Conservation (phyloP, 2,329 filamentous ascomycete genomes). For the Beauveria sp. region DNA sequence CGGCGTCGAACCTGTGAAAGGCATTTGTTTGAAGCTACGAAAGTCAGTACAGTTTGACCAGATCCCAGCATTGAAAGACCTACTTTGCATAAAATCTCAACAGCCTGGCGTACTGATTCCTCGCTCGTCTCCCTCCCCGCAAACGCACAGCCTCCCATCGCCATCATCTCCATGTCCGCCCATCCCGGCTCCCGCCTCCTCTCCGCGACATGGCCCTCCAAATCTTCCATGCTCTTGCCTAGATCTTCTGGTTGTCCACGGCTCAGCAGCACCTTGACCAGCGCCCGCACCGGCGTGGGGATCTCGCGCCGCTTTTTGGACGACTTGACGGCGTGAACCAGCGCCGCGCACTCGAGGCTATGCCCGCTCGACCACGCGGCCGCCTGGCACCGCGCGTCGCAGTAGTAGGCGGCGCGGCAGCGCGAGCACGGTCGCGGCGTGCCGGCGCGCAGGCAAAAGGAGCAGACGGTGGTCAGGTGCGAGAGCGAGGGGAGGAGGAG, state of each 20-base stretch:
- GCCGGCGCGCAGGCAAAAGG: constrained; percentile 36
- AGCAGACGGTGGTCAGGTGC: constrained; percentile 37
- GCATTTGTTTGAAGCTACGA: constrained; percentile 52
- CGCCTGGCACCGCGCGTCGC: constrained; percentile 44
- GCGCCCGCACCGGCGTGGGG: constrained; percentile 48
- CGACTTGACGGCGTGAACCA: constrained; percentile 21
- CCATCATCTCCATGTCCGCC: constrained; percentile 42
- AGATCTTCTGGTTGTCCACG: constrained; percentile 20
- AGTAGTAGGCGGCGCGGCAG: constrained; percentile 49
- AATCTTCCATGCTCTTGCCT: constrained; percentile 25
- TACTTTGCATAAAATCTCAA: constrained; percentile 48
- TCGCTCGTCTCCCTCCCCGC: constrained; percentile 30
- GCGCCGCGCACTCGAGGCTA: constrained; percentile 46
- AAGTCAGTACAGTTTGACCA: not conserved
- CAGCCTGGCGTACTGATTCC: constrained; percentile 30
- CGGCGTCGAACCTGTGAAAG: constrained; percentile 48
- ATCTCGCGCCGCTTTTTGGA: constrained; percentile 24
- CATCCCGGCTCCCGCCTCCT: constrained; percentile 31
- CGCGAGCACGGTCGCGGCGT: constrained; percentile 38
- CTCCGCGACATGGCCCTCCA: constrained; percentile 40
- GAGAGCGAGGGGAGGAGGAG: constrained; percentile 41
- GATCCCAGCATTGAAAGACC: not conserved
- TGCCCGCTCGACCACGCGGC: constrained; percentile 46
- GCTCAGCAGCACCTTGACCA: constrained; percentile 42
- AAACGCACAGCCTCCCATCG: constrained; percentile 34